Percentiles rank a stretch among this genome's conserved stretches.
Evolutionary conservation across 371 early-diverging fungal species (phyloP).

Genomic region (Mycotypha africana): DNA sequence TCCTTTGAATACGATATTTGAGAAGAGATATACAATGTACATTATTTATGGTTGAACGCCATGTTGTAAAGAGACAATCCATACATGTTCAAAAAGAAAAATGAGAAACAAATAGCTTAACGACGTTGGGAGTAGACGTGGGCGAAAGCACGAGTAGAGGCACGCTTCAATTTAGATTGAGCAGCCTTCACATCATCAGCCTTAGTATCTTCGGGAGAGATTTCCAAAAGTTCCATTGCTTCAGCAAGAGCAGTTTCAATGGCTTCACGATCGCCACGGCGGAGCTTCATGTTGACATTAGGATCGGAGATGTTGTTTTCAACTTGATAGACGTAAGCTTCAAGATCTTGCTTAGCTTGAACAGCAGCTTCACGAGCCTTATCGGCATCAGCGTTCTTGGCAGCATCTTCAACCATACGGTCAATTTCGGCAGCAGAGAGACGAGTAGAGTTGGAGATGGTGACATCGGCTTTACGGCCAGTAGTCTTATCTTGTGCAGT

Average conservation of each 20-base stretch:
- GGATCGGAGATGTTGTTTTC: conserved; percentile 78
- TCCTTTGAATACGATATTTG: background rate
- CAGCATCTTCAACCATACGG: conserved; percentile 87
- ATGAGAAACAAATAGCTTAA: conserved; percentile 12
- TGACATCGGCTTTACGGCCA: conserved; percentile 83
- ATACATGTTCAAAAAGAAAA: too few relatives aligned
- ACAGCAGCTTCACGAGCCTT: conserved; percentile 74
- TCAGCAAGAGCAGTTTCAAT: conserved; percentile 82
- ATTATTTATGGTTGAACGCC: too few relatives aligned
- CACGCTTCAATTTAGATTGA: conserved; percentile 89
- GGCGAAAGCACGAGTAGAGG: conserved; percentile 71
- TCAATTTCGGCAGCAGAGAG: conserved; percentile 88
- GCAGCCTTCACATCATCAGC: conserved; percentile 86
- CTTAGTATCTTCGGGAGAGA: conserved; percentile 66
- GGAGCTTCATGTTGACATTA: conserved; percentile 72
- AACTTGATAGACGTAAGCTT: conserved; percentile 85
- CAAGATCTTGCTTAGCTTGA: conserved; percentile 83
- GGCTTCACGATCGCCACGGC: conserved; percentile 77
- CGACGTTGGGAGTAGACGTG: conserved; percentile 55
- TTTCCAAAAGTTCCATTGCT: conserved; percentile 84
- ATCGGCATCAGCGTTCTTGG: conserved; percentile 83
- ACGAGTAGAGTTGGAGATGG: conserved; percentile 90
- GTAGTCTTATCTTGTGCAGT: conserved; percentile 90
- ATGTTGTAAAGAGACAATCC: too few relatives aligned
- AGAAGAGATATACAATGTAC: too few relatives aligned